Base-by-base conservation (phyloP, 441 rosid species). In the Omphalea diandra region DNA sequence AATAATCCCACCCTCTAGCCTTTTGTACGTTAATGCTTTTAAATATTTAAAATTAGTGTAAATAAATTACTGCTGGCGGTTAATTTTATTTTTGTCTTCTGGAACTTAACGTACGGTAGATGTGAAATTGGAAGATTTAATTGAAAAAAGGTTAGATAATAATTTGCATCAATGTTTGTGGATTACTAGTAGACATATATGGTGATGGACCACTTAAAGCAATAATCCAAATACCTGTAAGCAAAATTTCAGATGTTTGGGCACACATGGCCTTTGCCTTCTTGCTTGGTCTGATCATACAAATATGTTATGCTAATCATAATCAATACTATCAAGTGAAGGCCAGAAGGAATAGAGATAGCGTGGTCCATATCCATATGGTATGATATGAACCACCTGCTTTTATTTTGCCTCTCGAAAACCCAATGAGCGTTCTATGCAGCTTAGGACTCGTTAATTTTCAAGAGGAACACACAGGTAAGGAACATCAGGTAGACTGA, bases 191-290 rank as follows among this genome's bases (percentile, higher is more conserved):
- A 35, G 47, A 53, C 46, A 57, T 46, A 43, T 20, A 31, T 18
- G 62, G 59, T 44, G 66, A 65, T 65, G 75, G 79, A 76, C 79
- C 79, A 66, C 79, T 18, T 49, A 36, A 63, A 63, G 15, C 31
- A 63, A 68, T 17, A 69, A 74, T 68, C 73, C 69, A 73, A 67
- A 68, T 46, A 26, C 56, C 53, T 33, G 54, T 57, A 65, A 52
- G 43, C 53, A 71, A 67, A 14, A 44, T 49, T 61, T 61, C 73
- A 76, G 69, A 67, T 66, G 72, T 67, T 71, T 67, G 73, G 69
- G 55, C 75, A 76, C 54, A 61, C 72, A 70, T 60, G 63, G 56
- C 9, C 58, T 41, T 44, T n/a, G 58, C 65, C 58, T 54, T 56
- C 63, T 50, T 70, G 64, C 33, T 65, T 65, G 66, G 47, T 27